phyloP scores from a whole-genome alignment of 2,329 filamentous ascomycete genomes.

The Beauveria sp. region DNA sequence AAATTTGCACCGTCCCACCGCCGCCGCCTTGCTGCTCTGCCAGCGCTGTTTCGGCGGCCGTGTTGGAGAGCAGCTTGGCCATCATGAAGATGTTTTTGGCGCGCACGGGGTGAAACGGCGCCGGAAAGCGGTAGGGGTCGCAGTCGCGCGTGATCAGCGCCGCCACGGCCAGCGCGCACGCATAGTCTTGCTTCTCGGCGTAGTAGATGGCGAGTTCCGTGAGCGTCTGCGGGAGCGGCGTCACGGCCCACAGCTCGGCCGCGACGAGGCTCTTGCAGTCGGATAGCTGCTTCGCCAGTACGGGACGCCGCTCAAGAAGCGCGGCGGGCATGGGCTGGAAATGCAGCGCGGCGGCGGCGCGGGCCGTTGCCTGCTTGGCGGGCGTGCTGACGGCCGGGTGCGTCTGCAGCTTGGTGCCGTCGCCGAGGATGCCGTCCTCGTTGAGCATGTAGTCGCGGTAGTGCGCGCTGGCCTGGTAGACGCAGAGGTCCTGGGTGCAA shows the following conservation, averaged over 20 bases:
- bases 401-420: slow-evolving; percentile 24
- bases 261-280: slow-evolving; percentile 19
- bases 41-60: slow-evolving; percentile 32
- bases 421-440: slow-evolving; percentile 27
- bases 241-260: slow-evolving; percentile 37
- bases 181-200: slow-evolving; percentile 32
- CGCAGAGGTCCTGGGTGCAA: slow-evolving; percentile 43
- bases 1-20: slow-evolving; percentile 18
- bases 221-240: slow-evolving; percentile 40
- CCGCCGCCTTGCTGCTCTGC: slow-evolving; percentile 20
- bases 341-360: slow-evolving; percentile 22
- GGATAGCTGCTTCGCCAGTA: slow-evolving; percentile 18
- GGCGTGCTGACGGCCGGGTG: slow-evolving; percentile 21
- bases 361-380: slow-evolving; percentile 16
- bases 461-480: slow-evolving; percentile 42
- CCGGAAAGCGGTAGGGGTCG: slow-evolving; percentile 42
- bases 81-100: slow-evolving; percentile 45
- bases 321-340: slow-evolving; percentile 18
- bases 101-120: slow-evolving; percentile 43
- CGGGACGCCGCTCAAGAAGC: slow-evolving; percentile 20
- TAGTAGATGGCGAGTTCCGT: slow-evolving; percentile 39
- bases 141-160: slow-evolving; percentile 40
- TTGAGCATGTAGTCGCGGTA: slow-evolving; percentile 38
- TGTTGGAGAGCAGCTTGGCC: slow-evolving; percentile 44
- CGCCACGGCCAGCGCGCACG: slow-evolving; percentile 36